A percentile compares a stretch with the other conserved stretches of the same genome.
Evolutionary conservation across 306 rosid species (phyloP).

Genomic region (Biancaea sappan): DNA sequence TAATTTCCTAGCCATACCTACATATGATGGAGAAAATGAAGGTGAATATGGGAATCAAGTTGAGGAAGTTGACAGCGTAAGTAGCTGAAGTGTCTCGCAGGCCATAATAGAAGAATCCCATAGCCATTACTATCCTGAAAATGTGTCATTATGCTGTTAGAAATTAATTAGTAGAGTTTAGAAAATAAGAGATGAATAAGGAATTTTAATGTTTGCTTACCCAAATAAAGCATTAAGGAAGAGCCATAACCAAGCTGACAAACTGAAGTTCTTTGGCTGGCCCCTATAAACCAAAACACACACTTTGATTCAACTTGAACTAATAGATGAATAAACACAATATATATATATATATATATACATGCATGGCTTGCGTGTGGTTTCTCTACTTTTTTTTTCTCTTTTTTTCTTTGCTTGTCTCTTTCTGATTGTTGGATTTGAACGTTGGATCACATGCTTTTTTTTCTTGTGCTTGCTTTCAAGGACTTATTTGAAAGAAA

Average conservation of each 20-base stretch:
- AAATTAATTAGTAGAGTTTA: no score
- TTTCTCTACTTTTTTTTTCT: no score
- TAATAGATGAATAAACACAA: not conserved
- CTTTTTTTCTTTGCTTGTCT: no score
- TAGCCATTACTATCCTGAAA: conserved; percentile 56
- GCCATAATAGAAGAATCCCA: conserved; percentile 64
- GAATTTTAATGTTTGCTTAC: conserved; percentile 50
- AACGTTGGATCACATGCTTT: no score
- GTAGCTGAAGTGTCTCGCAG: conserved; percentile 72
- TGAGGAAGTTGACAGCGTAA: conserved; percentile 63
- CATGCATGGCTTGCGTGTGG: no score
- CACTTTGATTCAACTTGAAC: no score
- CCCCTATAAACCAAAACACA: conserved; percentile 46
- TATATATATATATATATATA: no score
- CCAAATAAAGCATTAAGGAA: conserved; percentile 66
- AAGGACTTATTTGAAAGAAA: no score
- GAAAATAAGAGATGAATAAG: not conserved
- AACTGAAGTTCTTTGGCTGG: conserved; percentile 34
- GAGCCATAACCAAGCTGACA: conserved; percentile 61
- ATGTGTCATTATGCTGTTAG: not conserved
- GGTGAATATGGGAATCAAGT: conserved; percentile 60
- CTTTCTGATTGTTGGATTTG: no score
- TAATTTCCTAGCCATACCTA: no score
- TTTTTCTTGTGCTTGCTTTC: no score
- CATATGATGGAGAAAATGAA: conserved; percentile 48